These are phyloP conservation scores for Alternaria arbusti DNA, from an alignment of 2,329 filamentous ascomycete species.

Conservation along the genomic window DNA sequence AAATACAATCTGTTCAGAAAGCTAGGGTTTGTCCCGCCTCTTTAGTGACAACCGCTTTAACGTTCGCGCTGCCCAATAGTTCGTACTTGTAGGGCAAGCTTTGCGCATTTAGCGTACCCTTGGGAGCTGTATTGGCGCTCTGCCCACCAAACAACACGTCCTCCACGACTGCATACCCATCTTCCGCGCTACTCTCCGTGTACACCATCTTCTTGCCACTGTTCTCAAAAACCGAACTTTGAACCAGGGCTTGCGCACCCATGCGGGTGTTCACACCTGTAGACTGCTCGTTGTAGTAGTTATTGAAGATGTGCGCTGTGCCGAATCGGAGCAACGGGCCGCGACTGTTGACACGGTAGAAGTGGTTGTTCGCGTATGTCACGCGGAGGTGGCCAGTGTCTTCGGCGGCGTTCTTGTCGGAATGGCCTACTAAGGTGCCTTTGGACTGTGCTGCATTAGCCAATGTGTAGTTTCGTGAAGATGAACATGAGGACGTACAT, in stretches of 20 bases:
- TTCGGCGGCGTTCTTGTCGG: slow-evolving; percentile 59
- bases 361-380: slow-evolving; percentile 72
- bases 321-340: slow-evolving; percentile 69
- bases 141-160: slow-evolving; percentile 52
- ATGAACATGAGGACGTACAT: slow-evolving; percentile 29
- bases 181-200: slow-evolving; percentile 59
- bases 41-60: slow-evolving; percentile 53
- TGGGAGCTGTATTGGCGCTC: slow-evolving; percentile 55
- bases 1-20: slow-evolving; percentile 4
- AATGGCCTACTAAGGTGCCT: slow-evolving; percentile 64
- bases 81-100: slow-evolving; percentile 58
- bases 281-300: slow-evolving; percentile 44
- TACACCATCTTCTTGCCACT: slow-evolving; percentile 63
- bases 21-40: slow-evolving; percentile 29
- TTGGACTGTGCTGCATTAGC: slow-evolving; percentile 49
- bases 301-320: slow-evolving; percentile 66
- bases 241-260: slow-evolving; percentile 50
- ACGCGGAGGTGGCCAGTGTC: slow-evolving; percentile 67
- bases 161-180: slow-evolving; percentile 50
- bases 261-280: slow-evolving; percentile 51
- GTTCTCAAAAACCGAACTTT: slow-evolving; percentile 61
- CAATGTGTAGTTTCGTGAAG: neutral
- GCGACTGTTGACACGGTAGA: slow-evolving; percentile 67
- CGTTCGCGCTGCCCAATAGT: slow-evolving; percentile 57
- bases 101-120: slow-evolving; percentile 57